These are phyloP conservation scores for Elsinoe necatrix DNA, from an alignment of 2,329 filamentous ascomycete species.

Conservation along the genomic window DNA sequence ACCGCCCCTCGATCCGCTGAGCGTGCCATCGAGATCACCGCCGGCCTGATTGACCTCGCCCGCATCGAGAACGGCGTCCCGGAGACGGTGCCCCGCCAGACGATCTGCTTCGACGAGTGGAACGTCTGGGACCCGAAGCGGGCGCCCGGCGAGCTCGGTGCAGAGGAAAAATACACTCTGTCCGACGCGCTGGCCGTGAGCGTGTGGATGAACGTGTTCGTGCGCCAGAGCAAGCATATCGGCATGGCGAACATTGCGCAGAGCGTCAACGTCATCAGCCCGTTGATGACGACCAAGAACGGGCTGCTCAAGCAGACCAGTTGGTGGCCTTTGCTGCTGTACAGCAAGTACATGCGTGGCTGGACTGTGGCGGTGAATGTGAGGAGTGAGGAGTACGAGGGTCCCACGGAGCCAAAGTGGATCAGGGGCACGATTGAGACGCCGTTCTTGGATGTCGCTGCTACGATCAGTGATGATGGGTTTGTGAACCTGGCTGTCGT, in stretches of 20 bases:
- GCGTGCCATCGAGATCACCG: slow-evolving; percentile 63
- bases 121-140: slow-evolving; percentile 71
- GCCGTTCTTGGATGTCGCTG: slow-evolving; percentile 62
- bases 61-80: slow-evolving; percentile 59
- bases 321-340: slow-evolving; percentile 66
- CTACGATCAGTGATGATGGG: slow-evolving; percentile 51
- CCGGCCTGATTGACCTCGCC: slow-evolving; percentile 62
- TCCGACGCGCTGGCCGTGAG: slow-evolving; percentile 68
- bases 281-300: slow-evolving; percentile 59
- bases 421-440: slow-evolving; percentile 57
- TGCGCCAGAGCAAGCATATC: slow-evolving; percentile 60
- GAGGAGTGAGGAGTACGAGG: slow-evolving; percentile 53
- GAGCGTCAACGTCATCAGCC: slow-evolving; percentile 68
- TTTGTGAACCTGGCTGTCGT: slow-evolving; percentile 61
- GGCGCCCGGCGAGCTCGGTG: slow-evolving; percentile 62
- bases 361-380: slow-evolving; percentile 60
- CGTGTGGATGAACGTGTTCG: slow-evolving; percentile 67
- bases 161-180: slow-evolving; percentile 65
- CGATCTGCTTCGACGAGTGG: slow-evolving; percentile 79
- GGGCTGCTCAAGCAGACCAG: slow-evolving; percentile 63
- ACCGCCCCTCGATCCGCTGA: slow-evolving; percentile 62
- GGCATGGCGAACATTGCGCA: slow-evolving; percentile 76
- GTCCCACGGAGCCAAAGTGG: slow-evolving; percentile 58
- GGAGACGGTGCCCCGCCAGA: slow-evolving; percentile 51
- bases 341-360: slow-evolving; percentile 65